These are phyloP conservation scores for Monilinia laxa DNA, from an alignment of 2,329 filamentous ascomycete species.

Conservation along the genomic window DNA sequence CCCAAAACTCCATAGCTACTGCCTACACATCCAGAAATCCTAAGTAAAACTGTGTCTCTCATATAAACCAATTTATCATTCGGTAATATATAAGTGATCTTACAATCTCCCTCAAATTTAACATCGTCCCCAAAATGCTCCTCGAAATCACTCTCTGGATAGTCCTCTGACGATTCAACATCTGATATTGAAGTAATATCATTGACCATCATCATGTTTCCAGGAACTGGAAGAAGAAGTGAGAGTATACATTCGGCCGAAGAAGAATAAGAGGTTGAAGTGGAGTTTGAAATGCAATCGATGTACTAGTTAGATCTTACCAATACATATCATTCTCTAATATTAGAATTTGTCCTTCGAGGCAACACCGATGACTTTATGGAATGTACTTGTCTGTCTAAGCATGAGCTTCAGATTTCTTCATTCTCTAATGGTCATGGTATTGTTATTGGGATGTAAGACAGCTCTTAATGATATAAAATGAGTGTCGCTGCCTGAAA, in stretches of 20 bases:
- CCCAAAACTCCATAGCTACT: conserved; percentile 31
- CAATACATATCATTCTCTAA: too few species aligned
- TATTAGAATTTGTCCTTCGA: conserved; percentile 58
- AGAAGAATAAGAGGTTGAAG: not conserved
- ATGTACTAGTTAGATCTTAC: not conserved
- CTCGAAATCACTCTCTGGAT: not conserved
- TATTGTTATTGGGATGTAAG: conserved; percentile 47
- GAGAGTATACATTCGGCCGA: not conserved
- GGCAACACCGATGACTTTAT: conserved; percentile 62
- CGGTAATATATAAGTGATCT: conserved; percentile 26
- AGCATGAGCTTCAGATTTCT: conserved; percentile 51
- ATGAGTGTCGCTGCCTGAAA: conserved; percentile 38
- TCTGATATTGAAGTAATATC: not conserved
- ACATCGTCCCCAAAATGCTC: not conserved
- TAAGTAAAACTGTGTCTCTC: conserved; percentile 39
- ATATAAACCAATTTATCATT: conserved; percentile 26
- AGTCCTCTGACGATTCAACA: not conserved
- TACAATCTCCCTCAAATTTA: conserved; percentile 27
- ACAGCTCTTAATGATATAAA: conserved; percentile 34
- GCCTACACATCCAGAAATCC: conserved; percentile 45
- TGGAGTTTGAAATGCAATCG: not conserved
- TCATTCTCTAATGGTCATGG: conserved; percentile 61
- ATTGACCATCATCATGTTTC: not conserved
- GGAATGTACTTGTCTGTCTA: conserved; percentile 52
- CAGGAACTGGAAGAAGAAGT: not conserved